These are phyloP conservation scores for Zalaria obscura DNA, from an alignment of 2,329 filamentous ascomycete species.

Conservation along the genomic window DNA sequence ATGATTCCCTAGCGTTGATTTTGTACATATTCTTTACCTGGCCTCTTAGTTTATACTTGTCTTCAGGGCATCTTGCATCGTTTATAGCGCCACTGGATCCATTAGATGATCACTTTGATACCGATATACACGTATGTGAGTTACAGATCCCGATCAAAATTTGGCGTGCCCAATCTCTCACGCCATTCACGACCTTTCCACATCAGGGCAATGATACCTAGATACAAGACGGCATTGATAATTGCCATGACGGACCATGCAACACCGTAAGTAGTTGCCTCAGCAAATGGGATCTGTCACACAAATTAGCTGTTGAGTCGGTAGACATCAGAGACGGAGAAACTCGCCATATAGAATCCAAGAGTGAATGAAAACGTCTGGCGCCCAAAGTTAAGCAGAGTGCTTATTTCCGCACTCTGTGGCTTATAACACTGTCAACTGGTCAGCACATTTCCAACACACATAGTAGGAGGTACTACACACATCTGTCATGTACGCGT, in stretches of 20 bases:
- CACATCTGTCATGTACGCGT: constrained; percentile 20
- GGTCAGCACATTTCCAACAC: background rate
- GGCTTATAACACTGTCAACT: constrained; percentile 19
- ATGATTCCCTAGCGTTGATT: no score
- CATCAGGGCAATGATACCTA: constrained; percentile 5
- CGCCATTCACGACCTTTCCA: constrained; percentile 5
- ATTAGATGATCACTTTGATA: no score
- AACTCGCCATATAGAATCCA: constrained; percentile 16
- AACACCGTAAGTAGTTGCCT: constrained; percentile 8
- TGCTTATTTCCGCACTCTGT: constrained; percentile 21
- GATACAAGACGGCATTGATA: constrained; percentile 4
- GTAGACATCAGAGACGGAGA: no score
- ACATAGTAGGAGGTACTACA: background rate
- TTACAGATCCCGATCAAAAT: constrained; percentile 6
- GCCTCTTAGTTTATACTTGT: no score
- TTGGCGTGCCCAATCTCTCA: constrained; percentile 3
- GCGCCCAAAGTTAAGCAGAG: constrained; percentile 19
- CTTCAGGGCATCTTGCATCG: no score
- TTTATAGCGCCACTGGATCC: no score
- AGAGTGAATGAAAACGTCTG: constrained; percentile 19
- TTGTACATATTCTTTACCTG: no score
- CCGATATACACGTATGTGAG: background rate
- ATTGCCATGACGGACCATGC: constrained; percentile 8
- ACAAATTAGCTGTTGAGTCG: no score
- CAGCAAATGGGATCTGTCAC: constrained; percentile 5